These are phyloP conservation scores for Malassezia restricta DNA, from an alignment of 1,284 basidiomycete genomes.

Conservation along the genomic window DNA sequence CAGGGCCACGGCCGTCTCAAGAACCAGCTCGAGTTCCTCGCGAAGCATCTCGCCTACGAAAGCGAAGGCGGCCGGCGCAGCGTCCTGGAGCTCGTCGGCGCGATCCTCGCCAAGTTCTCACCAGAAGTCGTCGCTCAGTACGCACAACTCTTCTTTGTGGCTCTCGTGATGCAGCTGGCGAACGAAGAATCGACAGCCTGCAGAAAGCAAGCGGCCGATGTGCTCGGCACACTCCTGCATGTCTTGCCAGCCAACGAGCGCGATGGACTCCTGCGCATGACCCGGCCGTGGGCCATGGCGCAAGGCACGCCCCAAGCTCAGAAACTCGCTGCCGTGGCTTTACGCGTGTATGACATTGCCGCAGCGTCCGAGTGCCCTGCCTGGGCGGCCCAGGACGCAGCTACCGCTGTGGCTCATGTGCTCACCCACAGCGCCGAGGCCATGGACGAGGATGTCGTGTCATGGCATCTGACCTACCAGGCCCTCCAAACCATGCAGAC, in stretches of 20 bases:
- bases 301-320: slow-evolving; percentile 48
- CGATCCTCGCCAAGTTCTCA: slow-evolving; percentile 75
- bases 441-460: background rate
- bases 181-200: slow-evolving; percentile 86
- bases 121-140: slow-evolving; percentile 64
- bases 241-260: slow-evolving; percentile 58
- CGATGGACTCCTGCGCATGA: slow-evolving; percentile 57
- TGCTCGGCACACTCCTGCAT: slow-evolving; percentile 64
- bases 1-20: slow-evolving; percentile 83
- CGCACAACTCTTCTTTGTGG: slow-evolving; percentile 78
- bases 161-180: slow-evolving; percentile 78
- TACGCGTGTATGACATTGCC: slow-evolving; percentile 51
- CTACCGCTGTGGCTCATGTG: background rate
- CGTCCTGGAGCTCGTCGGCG: slow-evolving; percentile 77
- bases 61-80: slow-evolving; percentile 81
- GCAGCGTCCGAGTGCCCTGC: background rate
- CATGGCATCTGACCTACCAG: slow-evolving; percentile 41
- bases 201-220: slow-evolving; percentile 68
- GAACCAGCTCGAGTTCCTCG: slow-evolving; percentile 80
- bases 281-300: slow-evolving; percentile 66
- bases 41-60: slow-evolving; percentile 82
- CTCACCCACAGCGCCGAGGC: background rate
- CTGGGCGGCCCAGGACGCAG: background rate
- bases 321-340: slow-evolving; percentile 59
- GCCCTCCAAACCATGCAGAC: slow-evolving; percentile 14